Evolutionary conservation across 2,329 filamentous ascomycete genomes (phyloP).

Genomic region (Phyllosticta citriasiana): DNA sequence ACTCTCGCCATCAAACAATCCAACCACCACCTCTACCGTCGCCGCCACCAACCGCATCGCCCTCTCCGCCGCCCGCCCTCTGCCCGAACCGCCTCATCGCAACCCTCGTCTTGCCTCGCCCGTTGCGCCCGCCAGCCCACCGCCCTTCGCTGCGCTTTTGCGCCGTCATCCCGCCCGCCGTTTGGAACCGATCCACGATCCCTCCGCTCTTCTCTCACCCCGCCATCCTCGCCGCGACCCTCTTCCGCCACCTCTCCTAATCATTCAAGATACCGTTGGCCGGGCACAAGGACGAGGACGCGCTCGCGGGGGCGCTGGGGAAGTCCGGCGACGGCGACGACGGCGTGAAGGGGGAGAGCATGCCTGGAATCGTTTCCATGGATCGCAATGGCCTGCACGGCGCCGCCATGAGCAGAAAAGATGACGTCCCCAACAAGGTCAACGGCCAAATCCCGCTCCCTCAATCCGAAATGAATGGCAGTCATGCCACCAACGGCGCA

Average conservation of each 20-base stretch:
- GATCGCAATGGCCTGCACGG: conserved; percentile 32
- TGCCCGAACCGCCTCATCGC: background rate
- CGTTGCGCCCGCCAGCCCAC: background rate
- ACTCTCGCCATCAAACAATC: background rate
- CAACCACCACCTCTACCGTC: background rate
- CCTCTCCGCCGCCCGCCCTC: background rate
- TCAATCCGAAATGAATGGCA: conserved; percentile 8
- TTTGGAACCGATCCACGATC: conserved; percentile 5
- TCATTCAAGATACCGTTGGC: conserved; percentile 10
- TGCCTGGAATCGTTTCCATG: conserved; percentile 42
- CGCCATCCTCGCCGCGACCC: conserved; percentile 1
- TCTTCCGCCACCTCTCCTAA: conserved; percentile 1
- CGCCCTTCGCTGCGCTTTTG: conserved; percentile 2
- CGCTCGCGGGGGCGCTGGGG: conserved; percentile 10
- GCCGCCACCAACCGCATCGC: background rate
- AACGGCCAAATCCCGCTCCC: conserved; percentile 5
- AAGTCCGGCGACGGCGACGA: conserved; percentile 23
- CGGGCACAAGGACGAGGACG: conserved; percentile 9
- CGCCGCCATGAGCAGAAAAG: conserved; percentile 16
- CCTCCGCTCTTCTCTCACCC: background rate
- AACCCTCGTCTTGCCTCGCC: background rate
- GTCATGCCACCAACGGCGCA: conserved; percentile 6
- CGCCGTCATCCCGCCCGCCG: conserved; percentile 3
- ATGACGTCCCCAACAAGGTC: conserved; percentile 7
- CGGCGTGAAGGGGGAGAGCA: conserved; percentile 25